Base-by-base conservation (phyloP, 2,329 filamentous ascomycete genomes). In the Colletotrichum siamense region DNA sequence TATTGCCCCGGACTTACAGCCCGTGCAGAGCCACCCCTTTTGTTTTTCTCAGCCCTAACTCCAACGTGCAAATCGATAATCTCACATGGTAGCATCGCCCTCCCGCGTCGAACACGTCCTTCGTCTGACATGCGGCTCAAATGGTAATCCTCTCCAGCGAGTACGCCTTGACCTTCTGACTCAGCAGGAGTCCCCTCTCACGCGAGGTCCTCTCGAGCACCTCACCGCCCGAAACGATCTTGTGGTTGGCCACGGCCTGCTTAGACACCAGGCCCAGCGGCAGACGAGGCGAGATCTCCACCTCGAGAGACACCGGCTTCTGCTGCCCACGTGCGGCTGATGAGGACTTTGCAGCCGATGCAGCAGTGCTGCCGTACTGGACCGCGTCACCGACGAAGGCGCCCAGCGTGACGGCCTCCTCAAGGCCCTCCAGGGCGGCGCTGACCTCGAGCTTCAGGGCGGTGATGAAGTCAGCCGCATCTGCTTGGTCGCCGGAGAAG, bases 101-200 rank as follows among this genome's bases (percentile, higher is more conserved):
- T 34, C 26, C 13, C 62, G 34, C 30, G 44, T 52, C 24, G 59
- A 28, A 67, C 44, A 36, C 18, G 44, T 63, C 59, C 55, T 34
- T 68, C 49, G 59, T 62, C 74, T 65, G 71, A 69, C 59, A 69
- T 75, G 75, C 77, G 71, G 67, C 77, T 86, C 89, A 95, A 80
- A 95, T 87, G 69, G 90, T 85, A 80, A 98, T 92, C 85, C 92
- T 92, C 86, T 98, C 95, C 79, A 96, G 90, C 63, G 94, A 95
- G 86, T 98, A 98, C 79, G 93, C 92, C 72, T 94, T 94, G 77
- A 96, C 94, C 82, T 93, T 93, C 86, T 95, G 94, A 82, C 94
- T 95, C 82, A 94, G 92, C 83, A 98, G 86, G 84, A 94, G 92
- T 22, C 94, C 95, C 75, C 93, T 92, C 86, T 98, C 94, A 84